phyloP scores from a whole-genome alignment of 164 flowering plant genomes.

The Chimonanthus praecox region DNA sequence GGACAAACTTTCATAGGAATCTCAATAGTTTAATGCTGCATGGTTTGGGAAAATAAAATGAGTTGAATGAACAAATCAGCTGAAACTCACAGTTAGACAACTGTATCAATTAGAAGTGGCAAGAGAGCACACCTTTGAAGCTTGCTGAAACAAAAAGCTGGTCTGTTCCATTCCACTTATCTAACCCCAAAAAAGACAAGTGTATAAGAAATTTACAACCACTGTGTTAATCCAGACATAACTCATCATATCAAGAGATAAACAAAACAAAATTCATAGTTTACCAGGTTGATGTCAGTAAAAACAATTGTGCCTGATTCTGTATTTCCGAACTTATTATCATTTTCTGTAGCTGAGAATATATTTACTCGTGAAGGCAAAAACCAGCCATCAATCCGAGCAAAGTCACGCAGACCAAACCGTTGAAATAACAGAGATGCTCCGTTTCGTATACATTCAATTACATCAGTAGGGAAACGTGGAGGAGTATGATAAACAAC shows the following conservation, averaged over 20 bases:
- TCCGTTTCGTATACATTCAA: slow-evolving; percentile 56
- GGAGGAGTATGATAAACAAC: slow-evolving; percentile 94
- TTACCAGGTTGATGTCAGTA: slow-evolving; percentile 90
- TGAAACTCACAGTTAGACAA: not conserved
- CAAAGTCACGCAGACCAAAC: slow-evolving; percentile 83
- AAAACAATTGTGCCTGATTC: slow-evolving; percentile 56
- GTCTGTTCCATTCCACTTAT: slow-evolving; percentile 98
- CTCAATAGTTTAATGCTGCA: too few relatives aligned
- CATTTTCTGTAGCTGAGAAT: slow-evolving; percentile 20
- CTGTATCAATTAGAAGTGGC: not conserved
- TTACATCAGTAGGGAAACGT: slow-evolving; percentile 64
- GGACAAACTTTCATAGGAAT: too few relatives aligned
- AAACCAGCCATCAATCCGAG: slow-evolving; percentile 95
- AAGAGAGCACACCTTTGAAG: slow-evolving; percentile 64
- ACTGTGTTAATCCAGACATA: not conserved
- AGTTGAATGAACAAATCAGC: not conserved
- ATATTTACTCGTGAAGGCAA: slow-evolving; percentile 41
- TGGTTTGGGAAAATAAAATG: not conserved
- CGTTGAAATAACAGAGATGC: slow-evolving; percentile 61
- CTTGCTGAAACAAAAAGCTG: slow-evolving; percentile 91
- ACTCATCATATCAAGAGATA: not conserved
- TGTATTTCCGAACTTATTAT: slow-evolving; percentile 40
- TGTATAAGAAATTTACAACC: slow-evolving; percentile 1
- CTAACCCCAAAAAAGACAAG: slow-evolving; percentile 25
- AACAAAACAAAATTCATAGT: not conserved